These are phyloP conservation scores for Paratinospora sagittata DNA, from an alignment of 164 flowering plant species.

Conservation along the genomic window DNA sequence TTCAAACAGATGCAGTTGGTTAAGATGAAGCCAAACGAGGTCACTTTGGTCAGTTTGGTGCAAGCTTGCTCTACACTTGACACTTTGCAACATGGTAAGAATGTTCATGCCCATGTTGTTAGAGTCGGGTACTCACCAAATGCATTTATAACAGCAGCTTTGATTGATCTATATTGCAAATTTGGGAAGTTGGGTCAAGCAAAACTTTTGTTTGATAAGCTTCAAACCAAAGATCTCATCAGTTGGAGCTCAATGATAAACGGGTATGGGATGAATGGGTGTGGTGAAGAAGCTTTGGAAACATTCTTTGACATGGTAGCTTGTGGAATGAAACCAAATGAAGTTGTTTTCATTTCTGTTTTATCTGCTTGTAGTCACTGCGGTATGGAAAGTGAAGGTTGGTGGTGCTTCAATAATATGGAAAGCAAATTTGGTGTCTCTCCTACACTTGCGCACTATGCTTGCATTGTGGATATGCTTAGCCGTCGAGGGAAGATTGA, in stretches of 20 bases:
- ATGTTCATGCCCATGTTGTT: slow-evolving; percentile 37
- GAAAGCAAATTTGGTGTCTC: slow-evolving; percentile 33
- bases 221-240: slow-evolving; percentile 39
- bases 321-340: slow-evolving; percentile 44
- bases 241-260: slow-evolving; percentile 71
- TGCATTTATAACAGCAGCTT: slow-evolving; percentile 37
- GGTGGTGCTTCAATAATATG: slow-evolving; percentile 48
- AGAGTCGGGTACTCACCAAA: slow-evolving; percentile 40
- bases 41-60: slow-evolving; percentile 48
- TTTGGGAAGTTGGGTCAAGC: slow-evolving; percentile 43
- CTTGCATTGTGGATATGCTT: slow-evolving; percentile 68
- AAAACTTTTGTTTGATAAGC: slow-evolving; percentile 36
- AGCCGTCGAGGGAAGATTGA: slow-evolving; percentile 39
- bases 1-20: slow-evolving; percentile 40
- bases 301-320: slow-evolving; percentile 46
- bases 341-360: slow-evolving; percentile 44
- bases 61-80: slow-evolving; percentile 42
- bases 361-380: slow-evolving; percentile 60
- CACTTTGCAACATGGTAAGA: slow-evolving; percentile 36
- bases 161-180: slow-evolving; percentile 61
- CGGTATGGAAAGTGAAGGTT: slow-evolving; percentile 50
- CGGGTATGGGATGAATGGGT: slow-evolving; percentile 60
- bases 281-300: slow-evolving; percentile 43
- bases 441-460: slow-evolving; percentile 52
- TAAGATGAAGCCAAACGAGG: slow-evolving; percentile 38